Conservation (phyloP, 1,139 yeast genomes). For the Candida sanyaensis region DNA sequence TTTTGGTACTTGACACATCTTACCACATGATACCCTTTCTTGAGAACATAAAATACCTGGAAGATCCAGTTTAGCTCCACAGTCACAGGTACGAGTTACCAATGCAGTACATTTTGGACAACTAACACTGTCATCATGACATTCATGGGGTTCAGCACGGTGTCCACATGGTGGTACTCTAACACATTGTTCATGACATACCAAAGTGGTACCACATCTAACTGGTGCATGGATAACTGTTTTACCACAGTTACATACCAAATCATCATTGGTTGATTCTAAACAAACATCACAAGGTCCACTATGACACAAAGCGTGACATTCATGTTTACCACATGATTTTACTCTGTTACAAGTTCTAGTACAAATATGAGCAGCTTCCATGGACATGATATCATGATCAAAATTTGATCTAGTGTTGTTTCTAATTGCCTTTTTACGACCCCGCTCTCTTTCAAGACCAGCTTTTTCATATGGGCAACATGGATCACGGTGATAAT, state of each 20-base stretch:
- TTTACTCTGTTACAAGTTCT: constrained; percentile 65
- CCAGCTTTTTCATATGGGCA: constrained; percentile 71
- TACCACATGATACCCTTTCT: constrained; percentile 70
- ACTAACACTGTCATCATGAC: constrained; percentile 62
- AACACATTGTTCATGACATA: constrained; percentile 69
- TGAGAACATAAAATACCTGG: constrained; percentile 75
- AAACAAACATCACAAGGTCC: constrained; percentile 86
- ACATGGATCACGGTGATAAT: constrained; percentile 69
- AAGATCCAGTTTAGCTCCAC: constrained; percentile 59
- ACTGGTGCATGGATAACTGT: constrained; percentile 85
- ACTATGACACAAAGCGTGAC: constrained; percentile 76
- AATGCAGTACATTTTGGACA: constrained; percentile 82
- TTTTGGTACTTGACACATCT: constrained; percentile 56
- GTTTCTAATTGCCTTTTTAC: constrained; percentile 52
- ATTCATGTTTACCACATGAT: constrained; percentile 72
- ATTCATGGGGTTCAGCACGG: constrained; percentile 66
- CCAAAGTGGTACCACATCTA: constrained; percentile 79
- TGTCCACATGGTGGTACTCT: constrained; percentile 75
- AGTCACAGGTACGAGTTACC: constrained; percentile 66
- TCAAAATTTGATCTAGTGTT: constrained; percentile 33
- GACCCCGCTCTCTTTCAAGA: constrained; percentile 57
- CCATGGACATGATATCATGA: constrained; percentile 61
- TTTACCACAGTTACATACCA: constrained; percentile 82
- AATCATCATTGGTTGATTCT: constrained; percentile 80
- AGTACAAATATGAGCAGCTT: constrained; percentile 78